A percentile compares a stretch with the other conserved stretches of the same genome.
Conservation (phyloP, 2,329 filamentous ascomycete species). For the Alternaria incomplexa region DNA sequence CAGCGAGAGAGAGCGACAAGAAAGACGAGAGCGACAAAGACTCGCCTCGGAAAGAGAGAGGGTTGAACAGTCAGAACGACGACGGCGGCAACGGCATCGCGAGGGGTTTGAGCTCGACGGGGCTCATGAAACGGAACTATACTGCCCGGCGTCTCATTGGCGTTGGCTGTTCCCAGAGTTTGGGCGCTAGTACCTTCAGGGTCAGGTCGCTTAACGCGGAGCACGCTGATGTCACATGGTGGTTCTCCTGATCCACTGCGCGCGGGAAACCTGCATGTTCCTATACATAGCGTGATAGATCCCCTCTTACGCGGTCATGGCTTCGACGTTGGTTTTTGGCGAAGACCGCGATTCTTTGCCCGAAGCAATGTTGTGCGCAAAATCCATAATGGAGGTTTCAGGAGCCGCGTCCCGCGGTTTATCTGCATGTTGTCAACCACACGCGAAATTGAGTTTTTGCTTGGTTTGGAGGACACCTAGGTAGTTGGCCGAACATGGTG, state of each 20-base stretch:
- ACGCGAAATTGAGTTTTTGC: background rate
- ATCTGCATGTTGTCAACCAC: background rate
- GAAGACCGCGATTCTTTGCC: background rate
- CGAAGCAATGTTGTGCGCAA: background rate
- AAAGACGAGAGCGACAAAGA: constrained; percentile 37
- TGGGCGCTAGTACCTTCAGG: constrained; percentile 11
- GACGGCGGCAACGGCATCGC: constrained; percentile 19
- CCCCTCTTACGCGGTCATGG: background rate
- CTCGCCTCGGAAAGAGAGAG: constrained; percentile 35
- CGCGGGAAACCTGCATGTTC: background rate
- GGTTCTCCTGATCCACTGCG: background rate
- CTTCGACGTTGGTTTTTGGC: background rate
- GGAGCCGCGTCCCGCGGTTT: background rate
- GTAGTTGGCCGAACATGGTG: background rate
- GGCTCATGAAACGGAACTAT: constrained; percentile 23
- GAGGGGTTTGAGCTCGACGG: constrained; percentile 23
- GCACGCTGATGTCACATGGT: constrained; percentile 11
- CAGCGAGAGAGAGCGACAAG: constrained; percentile 40
- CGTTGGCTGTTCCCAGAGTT: constrained; percentile 4
- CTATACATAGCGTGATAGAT: background rate
- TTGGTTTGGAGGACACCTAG: background rate
- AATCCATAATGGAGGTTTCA: background rate
- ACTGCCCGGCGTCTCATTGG: constrained; percentile 19
- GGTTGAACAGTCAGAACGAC: constrained; percentile 13
- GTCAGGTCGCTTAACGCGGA: constrained; percentile 18